Base-by-base conservation (phyloP, 2,329 filamentous ascomycete genomes). In the Aureobasidium lini region DNA sequence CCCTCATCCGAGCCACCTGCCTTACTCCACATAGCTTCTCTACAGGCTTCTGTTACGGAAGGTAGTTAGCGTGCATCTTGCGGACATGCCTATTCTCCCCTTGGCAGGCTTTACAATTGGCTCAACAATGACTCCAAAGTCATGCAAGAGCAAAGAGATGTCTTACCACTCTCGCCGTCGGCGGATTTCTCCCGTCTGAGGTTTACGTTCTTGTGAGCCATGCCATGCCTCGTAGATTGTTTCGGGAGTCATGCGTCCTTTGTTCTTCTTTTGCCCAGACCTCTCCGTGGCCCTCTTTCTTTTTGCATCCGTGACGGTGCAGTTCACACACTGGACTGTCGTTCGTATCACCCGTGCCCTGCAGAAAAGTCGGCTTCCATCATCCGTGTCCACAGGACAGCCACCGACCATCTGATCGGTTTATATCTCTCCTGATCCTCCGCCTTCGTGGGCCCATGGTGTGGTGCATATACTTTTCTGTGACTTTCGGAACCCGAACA, bases 371-470 rank as follows among this genome's bases (percentile, higher is more conserved):
- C 44, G 48, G 48, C 48, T 40, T 52, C 16, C 34, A 40, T 16
- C 32, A 39, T 31, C 48, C 48, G 36, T 29, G 9, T 29, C 34
- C 36, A 40, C 48, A 52, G 4, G 8, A 29, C 36, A 50, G 47
- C 47, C 47, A 50, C 47, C 32, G 47, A 37, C 47, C 32, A 50
- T 36, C 18, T 15, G n/a, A 50, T 50, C 47, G 16, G 18, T 32
- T 52, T 52, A 52, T 52, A 52, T 50, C 48, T 52, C 18, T 52
- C 48, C 48, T 52, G 48, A 40, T 29, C 23, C 48, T 50, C 18
- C 16, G 8, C n/a, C 36, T 5, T n/a, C 29, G n/a, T 31, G n/a
- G 28, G 48, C 29, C 16, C 15, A 16, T 40, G 48, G 18, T 37
- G 23, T 13, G 37, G 48, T 40, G 28, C 36, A 31, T 40, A 31